Evolutionary conservation across 805 yeast species (phyloP), one percentile per base, ranked within the genome.

Genomic region (Pachysolen tannophilus): DNA sequence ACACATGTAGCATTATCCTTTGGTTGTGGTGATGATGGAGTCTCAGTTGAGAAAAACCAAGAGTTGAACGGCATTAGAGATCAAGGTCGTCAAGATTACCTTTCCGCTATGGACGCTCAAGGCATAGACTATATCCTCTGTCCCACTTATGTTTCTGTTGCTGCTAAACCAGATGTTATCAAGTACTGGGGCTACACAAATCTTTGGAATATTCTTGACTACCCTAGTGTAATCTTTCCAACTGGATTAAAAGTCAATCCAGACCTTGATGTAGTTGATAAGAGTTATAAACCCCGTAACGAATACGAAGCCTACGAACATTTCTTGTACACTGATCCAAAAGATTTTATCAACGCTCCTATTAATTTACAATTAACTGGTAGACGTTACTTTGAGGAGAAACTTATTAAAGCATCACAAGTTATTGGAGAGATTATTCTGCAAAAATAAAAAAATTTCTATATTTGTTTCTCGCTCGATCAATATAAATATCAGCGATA

Each of bases 181-280:
- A 69, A 69, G 47, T 78, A 78, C 56, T 81, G 87, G 85, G 78
- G 85, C 2, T 82, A 81, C 61, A 78, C 86, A 3, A 60, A 80
- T 3, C 61, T 78, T 45, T 81, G 77, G 75, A 81, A 81, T 55
- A 49, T 78, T 37, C 54, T 79, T 40, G 90, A 81, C 52, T 65
- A 71, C 46, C 85, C 88, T 14, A 68, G 72, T 24, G 69, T 75
- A 35, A 63, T 67, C 0, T 63, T 76, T 58, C 83, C 79, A 40
- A 65, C 81, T 3, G 73, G 81, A 3, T 56, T 74, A 40, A 58
- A 55, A 45, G 75, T 63, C 45, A 82, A 53, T 30, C 52, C 56
- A 5, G 39, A 30, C 11, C 10, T 52, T 11, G 58, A 53, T 38
- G 32, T 32, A 3, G 31, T 38, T 14, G 52, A 47, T 21, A 21